Percentiles rank a stretch among this genome's conserved stretches.
phyloP scores from a whole-genome alignment of 305 asterid species.

The Solanum hybrid region DNA sequence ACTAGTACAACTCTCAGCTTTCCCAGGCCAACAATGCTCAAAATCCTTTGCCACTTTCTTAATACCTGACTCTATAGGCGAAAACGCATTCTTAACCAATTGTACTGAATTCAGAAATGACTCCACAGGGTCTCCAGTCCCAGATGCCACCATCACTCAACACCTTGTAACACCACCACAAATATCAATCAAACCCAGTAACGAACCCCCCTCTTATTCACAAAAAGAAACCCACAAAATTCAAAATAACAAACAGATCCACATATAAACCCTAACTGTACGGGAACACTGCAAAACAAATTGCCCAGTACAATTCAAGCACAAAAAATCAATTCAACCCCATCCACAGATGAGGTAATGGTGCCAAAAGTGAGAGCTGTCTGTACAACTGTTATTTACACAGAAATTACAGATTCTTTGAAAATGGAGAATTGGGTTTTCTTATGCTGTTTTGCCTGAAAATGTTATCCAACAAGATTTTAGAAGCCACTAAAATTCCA shows the following conservation, averaged over 20 bases:
- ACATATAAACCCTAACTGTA: conserved; percentile 8
- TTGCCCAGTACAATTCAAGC: not conserved
- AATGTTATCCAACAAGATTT: not conserved
- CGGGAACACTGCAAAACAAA: not conserved
- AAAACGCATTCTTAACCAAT: conserved; percentile 56
- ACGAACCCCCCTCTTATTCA: not conserved
- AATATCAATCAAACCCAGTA: not conserved
- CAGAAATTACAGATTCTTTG: not conserved
- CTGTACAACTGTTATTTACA: not conserved
- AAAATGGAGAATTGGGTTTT: not conserved
- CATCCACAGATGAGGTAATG: not conserved
- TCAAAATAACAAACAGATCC: conserved; percentile 21
- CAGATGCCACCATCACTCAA: conserved; percentile 52
- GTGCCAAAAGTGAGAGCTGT: not conserved
- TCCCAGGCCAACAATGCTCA: conserved; percentile 62
- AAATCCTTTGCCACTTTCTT: conserved; percentile 65
- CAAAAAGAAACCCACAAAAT: not conserved
- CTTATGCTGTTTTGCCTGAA: not conserved
- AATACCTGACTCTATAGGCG: conserved; percentile 63
- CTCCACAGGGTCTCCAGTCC: conserved; percentile 64
- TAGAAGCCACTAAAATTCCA: conserved; percentile 1
- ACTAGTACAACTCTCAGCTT: conserved; percentile 8
- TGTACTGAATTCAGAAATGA: conserved; percentile 73
- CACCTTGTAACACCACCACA: not conserved
- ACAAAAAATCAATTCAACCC: not conserved